Evolutionary conservation across 805 yeast species (phyloP), one percentile per base, ranked within the genome.

Genomic region (Metschnikowia arizonensis): DNA sequence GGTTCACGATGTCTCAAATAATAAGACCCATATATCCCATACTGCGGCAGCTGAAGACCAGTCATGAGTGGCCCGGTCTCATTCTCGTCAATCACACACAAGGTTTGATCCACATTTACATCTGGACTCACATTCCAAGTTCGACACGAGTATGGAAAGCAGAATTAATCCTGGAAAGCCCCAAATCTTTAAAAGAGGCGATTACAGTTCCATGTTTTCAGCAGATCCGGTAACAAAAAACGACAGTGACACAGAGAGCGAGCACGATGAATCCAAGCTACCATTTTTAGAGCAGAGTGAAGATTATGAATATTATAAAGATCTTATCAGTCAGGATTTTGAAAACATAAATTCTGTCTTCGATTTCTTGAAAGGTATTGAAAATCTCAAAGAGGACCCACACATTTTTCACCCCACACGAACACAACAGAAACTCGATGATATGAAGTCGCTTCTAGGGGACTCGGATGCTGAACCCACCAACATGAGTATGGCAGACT

Each of bases 361-460:
- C 1, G 53, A 49, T 19, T 45, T 48, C 35, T 42, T 51, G 48
- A 36, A 42, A n/a, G 40, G 42, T n/a, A 23, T 36, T 6, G 39
- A 28, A 10, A 33, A 31, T 10, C 35, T 39, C 34, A 32, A 15
- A 15, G 18, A 31, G 18, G n/a, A 19, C 4, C 26, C n/a, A 15
- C 25, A 25, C 21, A n/a, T 34, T 9, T 37, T 15, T 11, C 29
- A 33, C n/a, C 19, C 49, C 7, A 61, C 62, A 38, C 50, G 76
- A 30, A 62, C 66, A 4, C 72, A 69, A 52, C 65, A 63, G 43
- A 67, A 63, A 43, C 40, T 64, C 9, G 51, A 68, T 26, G 73
- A 68, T 42, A 63, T 66, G 50, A 61, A 58, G 36, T 64, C 65
- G 25, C 54, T 68, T 29, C 49, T 47, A 14, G 37, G 24, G 1